Evolutionary conservation across 2,329 filamentous ascomycete species (phyloP).

Genomic region (Aspergillus piperis): DNA sequence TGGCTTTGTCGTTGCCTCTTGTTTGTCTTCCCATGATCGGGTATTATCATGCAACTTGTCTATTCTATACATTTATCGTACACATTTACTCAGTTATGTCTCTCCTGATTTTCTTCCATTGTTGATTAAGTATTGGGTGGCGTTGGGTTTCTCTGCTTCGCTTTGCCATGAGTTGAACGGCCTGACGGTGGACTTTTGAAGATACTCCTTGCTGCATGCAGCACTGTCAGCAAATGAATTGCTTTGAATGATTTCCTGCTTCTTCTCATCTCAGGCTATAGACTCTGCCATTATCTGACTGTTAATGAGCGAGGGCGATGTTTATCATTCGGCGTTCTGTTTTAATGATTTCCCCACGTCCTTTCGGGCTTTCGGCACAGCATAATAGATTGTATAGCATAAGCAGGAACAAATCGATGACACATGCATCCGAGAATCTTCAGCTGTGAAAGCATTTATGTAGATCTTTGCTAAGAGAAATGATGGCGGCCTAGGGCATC

Average conservation of each 20-base stretch:
- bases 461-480: no score
- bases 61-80: neutral
- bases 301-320: no score
- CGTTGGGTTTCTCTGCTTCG: neutral
- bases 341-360: no score
- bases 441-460: neutral
- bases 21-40: neutral
- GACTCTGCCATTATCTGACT: no score
- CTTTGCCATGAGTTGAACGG: neutral
- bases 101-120: neutral
- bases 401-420: neutral
- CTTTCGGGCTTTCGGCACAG: no score
- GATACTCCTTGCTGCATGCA: neutral
- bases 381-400: slow-evolving; percentile 10
- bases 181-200: neutral
- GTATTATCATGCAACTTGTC: neutral
- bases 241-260: neutral
- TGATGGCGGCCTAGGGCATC: neutral
- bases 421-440: neutral
- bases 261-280: neutral
- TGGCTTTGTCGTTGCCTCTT: slow-evolving; percentile 5
- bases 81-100: slow-evolving; percentile 1
- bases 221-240: neutral
- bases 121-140: neutral
- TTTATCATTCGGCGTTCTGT: no score